Base-by-base conservation (phyloP, 163 green algal genomes). In the Coccomyxa subellipsoidea region DNA sequence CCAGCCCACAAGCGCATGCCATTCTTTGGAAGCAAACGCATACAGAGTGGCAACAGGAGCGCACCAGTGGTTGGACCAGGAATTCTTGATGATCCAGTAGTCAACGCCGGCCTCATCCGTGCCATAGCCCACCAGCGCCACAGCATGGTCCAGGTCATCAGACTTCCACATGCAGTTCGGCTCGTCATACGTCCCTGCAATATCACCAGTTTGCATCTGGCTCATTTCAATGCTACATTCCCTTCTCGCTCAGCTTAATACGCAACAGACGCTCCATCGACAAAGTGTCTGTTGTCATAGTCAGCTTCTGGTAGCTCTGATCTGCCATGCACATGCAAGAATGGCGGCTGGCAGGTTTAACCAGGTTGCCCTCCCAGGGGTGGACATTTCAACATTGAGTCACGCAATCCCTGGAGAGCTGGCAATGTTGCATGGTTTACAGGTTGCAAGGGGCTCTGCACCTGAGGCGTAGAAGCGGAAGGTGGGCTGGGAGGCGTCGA, bases 41-140 rank as follows among this genome's bases (percentile, higher is more conserved):
- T 59, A 18, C 15, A 59, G 47, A 18, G 39, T 54, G 39, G 10
- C 8, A 10, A 10, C 39, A 59, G 47, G 18, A 32, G n/a, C 66
- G 21, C 66, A 73, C 66, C 70, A 77, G 70, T 77, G 34, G 70
- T 9, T 77, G 70, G 32, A 47, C 70, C 70, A 77, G 32, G 70
- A 77, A 32, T 77, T 77, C 70, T 77, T 77, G 37, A 95, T 85
- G 18, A 93, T 81, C 90, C 90, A 95, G 84, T 92, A 95, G 39
- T 93, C 88, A 10, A 87, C 82, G 29, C 84, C 87, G n/a, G 84
- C 54, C 15, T 84, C 38, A 25, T 31, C 69, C 7, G 85, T 91
- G 79, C 92, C 93, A 82, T 96, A 97, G 10, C 93, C 93, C n/a
- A 95, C 88, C 54, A 97, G 76, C 76, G 92, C 76, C 27, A 96